Evolutionary conservation across 176 grass and related monocot species (phyloP).

Genomic region (Oryza glaberrima): DNA sequence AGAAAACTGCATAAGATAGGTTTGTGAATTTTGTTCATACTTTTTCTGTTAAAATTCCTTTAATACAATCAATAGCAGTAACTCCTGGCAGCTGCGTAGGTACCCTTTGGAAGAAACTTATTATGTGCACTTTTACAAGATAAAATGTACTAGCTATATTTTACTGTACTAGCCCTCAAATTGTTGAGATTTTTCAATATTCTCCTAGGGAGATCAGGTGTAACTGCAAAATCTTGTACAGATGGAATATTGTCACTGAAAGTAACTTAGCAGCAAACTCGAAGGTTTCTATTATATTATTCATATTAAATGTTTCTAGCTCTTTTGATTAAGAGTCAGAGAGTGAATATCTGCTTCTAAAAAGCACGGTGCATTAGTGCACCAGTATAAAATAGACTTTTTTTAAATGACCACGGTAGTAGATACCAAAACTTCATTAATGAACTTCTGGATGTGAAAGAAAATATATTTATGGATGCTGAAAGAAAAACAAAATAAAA

Average conservation of each 20-base stretch:
- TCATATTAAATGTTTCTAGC: neutral
- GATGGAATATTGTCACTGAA: slow-evolving; percentile 8
- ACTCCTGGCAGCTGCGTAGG: neutral
- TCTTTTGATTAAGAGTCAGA: neutral
- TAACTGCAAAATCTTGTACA: neutral
- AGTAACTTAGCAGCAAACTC: neutral
- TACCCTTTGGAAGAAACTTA: neutral
- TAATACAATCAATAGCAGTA: slow-evolving; percentile 14
- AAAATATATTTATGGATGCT: neutral
- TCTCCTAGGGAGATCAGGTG: neutral
- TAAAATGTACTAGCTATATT: neutral
- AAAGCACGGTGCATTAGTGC: neutral
- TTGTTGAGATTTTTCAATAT: neutral
- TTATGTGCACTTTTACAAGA: neutral
- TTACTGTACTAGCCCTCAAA: neutral
- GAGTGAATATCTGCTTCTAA: slow-evolving; percentile 18
- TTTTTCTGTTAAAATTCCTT: neutral
- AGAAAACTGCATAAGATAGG: neutral
- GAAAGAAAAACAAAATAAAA: neutral
- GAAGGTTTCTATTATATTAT: slow-evolving; percentile 1
- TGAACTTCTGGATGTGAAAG: neutral
- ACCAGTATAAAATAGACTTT: neutral
- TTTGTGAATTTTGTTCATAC: neutral
- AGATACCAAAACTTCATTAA: slow-evolving; percentile 8
- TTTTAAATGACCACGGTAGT: neutral